phyloP scores from a whole-genome alignment of 495 filamentous ascomycete species.

The Neurospora tetrasperma region DNA sequence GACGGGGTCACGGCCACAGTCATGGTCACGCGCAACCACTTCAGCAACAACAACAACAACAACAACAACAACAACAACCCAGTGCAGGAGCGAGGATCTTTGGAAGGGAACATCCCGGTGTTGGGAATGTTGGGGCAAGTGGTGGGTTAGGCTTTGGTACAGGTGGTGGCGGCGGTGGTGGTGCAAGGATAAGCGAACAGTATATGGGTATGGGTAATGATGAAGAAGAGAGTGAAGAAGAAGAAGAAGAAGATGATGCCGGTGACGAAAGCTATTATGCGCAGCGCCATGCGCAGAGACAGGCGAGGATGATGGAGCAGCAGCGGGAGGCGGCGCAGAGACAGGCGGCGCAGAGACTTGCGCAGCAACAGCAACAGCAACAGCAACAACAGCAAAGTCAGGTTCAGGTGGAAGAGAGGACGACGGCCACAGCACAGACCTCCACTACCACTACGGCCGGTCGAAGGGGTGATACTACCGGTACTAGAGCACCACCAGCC shows the following conservation, averaged over 20 bases:
- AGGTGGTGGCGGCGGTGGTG: neutral
- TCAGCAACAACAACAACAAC: neutral
- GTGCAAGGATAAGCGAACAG: neutral
- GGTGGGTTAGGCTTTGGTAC: neutral
- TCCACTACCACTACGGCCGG: neutral
- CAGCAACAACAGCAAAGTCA: neutral
- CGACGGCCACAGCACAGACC: neutral
- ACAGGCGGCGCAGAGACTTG: neutral
- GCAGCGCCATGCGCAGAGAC: slow-evolving; percentile 8
- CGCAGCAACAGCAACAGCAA: neutral
- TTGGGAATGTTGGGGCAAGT: neutral
- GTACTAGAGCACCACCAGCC: neutral
- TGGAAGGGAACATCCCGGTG: neutral
- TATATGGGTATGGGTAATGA: neutral
- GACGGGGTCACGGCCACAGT: neutral
- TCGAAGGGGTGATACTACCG: neutral
- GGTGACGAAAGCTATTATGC: slow-evolving; percentile 13
- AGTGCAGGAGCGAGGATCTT: neutral
- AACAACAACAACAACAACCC: neutral
- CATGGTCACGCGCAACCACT: slow-evolving; percentile 4
- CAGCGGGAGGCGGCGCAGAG: neutral
- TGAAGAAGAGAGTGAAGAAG: slow-evolving; percentile 5
- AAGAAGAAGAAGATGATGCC: slow-evolving; percentile 17
- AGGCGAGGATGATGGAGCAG: neutral
- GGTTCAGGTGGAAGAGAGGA: neutral